Evolutionary conservation across 2,329 filamentous ascomycete species (phyloP), one percentile per base, ranked within the genome.

Genomic region (Pseudogymnoascus pannorum): DNA sequence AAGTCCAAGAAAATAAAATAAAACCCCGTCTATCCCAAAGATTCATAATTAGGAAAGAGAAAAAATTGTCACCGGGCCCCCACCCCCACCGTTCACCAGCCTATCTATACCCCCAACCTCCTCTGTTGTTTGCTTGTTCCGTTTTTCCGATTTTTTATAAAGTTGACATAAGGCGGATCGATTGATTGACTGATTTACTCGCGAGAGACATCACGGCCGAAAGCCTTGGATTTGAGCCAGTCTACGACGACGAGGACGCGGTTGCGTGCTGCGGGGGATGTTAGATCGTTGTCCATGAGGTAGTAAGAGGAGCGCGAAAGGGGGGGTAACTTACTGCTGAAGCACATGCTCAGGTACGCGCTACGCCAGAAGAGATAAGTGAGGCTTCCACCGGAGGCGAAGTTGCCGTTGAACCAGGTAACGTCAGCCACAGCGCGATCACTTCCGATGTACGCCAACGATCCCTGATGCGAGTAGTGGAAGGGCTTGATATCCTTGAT

Each of bases 331-430:
- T 87, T 84, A 94, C 91, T 92, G 86, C 92, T 97, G 77, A 99
- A 99, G 85, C 93, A 97, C 94, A 99, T 99, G 82, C 91, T 97
- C 75, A 99, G 81, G 77, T 99, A 99, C 61, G 93, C 94, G 73
- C 90, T 95, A 75, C 92, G 85, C 94, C 94, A 99, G 86, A 99
- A 99, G 68, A 97, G 84, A 79, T 96, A 99, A 61, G 94, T 99
- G 77, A 97, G 80, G 71, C 88, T 91, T 73, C 94, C 94, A 73
- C 93, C 94, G 51, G 88, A 91, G 64, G 94, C 93, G 70, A 99
- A 84, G 80, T 97, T 99, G 68, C 94, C 94, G 71, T 94, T 95
- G 79, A 95, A 87, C 93, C 94, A 99, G 74, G 87, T 90, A 71
- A 99, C 91, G 77, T 99, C 94, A 65, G 94, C 94, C 63, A 99